Evolutionary conservation across 1,284 basidiomycete species (phyloP), one percentile per base, ranked within the genome.

Genomic region (Exobasidium cylindrosporum): DNA sequence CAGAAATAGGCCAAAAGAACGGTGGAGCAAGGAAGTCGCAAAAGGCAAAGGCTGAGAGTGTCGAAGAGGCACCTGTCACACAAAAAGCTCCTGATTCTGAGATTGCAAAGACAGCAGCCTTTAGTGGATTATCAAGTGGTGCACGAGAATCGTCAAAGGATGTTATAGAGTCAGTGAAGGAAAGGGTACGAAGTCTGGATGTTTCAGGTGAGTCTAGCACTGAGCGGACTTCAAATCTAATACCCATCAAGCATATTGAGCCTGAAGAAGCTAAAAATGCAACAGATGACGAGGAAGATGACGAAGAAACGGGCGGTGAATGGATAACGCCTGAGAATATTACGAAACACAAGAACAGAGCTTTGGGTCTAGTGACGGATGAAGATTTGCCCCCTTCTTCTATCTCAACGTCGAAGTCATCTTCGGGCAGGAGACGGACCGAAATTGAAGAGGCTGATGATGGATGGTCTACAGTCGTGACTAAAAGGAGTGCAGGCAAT

Each of bases 251-350:
- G 35, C 35, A 17, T 40, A 17, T 40, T 10, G 35, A 40, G 7
- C 17, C 17, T 10, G 69, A 70, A 29, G 76, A 76, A 59, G 31
- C 57, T 40, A 21, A 52, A 45, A n/a, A 32, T 58, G 3, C 53
- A 44, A 6, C 32, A 24, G 26, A 23, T 61, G 91, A 92, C 70
- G 90, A 88, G 7, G 89, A 89, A 77, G 94, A 92, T 2, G 57
- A 63, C 10, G 69, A 69, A 3, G 70, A 69, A 58, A 73, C 72
- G 29, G 68, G 68, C 32, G 61, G 74, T 43, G 93, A 94, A 76
- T 99, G 96, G 96, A 97, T 99, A 81, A 98, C 93, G 7, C 92
- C 92, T 0, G 83, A 86, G 54, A 99, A 97, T 74, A 88, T 95
- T 60, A 86, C 84, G 23, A 79, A 89, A 54, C 90, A 97, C 83